These are phyloP conservation scores for Plasmodium knowlesi DNA, from an alignment of 169 alveolate species.

Conservation along the genomic window DNA sequence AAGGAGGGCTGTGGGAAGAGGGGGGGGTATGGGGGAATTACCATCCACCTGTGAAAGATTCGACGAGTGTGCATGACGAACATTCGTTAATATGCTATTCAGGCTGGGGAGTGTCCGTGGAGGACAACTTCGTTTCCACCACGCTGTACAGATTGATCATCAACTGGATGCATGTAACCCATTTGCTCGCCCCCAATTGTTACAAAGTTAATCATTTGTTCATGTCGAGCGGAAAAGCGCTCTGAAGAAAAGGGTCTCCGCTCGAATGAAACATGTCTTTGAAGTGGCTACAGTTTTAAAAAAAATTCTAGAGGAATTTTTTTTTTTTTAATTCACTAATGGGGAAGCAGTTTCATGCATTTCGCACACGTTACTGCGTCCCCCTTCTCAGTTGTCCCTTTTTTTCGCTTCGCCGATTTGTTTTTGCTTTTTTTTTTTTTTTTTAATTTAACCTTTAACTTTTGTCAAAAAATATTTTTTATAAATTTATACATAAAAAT, in stretches of 20 bases:
- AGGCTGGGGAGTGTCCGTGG: not conserved
- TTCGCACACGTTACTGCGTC: not conserved
- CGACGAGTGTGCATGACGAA: not conserved
- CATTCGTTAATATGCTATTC: not conserved
- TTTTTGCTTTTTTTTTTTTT: not conserved
- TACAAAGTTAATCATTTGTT: slow-evolving; percentile 3
- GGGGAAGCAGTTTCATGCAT: not conserved
- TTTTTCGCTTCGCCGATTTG: not conserved
- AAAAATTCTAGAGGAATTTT: not conserved
- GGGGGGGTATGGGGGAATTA: no score
- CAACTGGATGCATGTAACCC: not conserved
- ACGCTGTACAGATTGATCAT: not conserved
- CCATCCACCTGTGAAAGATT: not conserved
- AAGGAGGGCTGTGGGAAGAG: not conserved
- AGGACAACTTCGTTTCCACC: not conserved
- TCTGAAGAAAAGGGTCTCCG: not conserved
- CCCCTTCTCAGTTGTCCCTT: not conserved
- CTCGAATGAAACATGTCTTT: not conserved
- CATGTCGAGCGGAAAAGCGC: not conserved
- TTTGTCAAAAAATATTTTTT: not conserved
- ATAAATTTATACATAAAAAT: not conserved
- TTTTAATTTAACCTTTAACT: not conserved
- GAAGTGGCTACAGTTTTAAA: not conserved
- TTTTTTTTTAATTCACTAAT: not conserved
- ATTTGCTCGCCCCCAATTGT: not conserved